Percentiles rank a stretch among this genome's conserved stretches.
phyloP scores from a whole-genome alignment of 179 eudicot species.

The Drosera spatulata region DNA sequence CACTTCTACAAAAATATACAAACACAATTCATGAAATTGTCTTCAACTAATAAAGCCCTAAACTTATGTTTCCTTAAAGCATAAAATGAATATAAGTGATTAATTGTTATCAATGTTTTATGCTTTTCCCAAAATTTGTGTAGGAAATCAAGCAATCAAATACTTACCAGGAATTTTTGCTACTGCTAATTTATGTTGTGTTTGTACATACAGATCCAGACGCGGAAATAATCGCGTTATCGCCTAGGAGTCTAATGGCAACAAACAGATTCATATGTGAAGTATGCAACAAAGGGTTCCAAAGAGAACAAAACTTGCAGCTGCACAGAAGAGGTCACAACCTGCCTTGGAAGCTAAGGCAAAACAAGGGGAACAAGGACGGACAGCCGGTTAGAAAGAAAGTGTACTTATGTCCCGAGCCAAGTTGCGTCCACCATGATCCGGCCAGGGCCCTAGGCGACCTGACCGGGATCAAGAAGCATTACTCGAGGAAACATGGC shows the following conservation, averaged over 20 bases:
- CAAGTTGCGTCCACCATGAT: slow-evolving; percentile 29
- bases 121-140: too few species aligned
- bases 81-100: too few species aligned
- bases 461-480: slow-evolving; percentile 11
- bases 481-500: slow-evolving; percentile 28
- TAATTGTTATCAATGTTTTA: too few species aligned
- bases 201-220: slow-evolving; percentile 20
- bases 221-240: slow-evolving; percentile 29
- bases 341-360: slow-evolving; percentile 29
- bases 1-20: too few species aligned
- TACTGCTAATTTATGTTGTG: too few species aligned
- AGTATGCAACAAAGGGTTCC: slow-evolving; percentile 33
- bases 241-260: slow-evolving; percentile 31
- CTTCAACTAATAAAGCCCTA: too few species aligned
- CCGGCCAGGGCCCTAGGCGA: slow-evolving; percentile 26
- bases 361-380: slow-evolving; percentile 17
- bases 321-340: slow-evolving; percentile 36
- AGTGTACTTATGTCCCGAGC: slow-evolving; percentile 28
- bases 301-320: slow-evolving; percentile 30
- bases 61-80: too few species aligned
- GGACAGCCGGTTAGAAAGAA: slow-evolving; percentile 17
- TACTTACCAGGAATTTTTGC: too few species aligned
- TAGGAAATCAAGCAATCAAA: too few species aligned
- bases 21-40: too few species aligned
- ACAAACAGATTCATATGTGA: slow-evolving; percentile 31